Evolutionary conservation across 768 basidiomycete genomes (phyloP).

Genomic region (Pleurotus citrinopileatus): DNA sequence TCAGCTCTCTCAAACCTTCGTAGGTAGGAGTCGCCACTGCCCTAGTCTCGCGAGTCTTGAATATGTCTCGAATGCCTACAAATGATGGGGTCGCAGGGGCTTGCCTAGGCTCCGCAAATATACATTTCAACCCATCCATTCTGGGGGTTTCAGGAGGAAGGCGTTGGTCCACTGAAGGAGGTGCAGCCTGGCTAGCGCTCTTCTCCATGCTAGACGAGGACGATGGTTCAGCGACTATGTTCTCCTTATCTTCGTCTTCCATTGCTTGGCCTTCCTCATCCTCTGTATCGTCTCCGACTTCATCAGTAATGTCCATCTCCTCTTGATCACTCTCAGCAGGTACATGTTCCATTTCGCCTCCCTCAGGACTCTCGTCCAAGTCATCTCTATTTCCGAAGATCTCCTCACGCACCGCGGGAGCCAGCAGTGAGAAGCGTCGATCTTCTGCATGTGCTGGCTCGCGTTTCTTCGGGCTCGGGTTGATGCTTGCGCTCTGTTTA

Average conservation of each 20-base stretch:
- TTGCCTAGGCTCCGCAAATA: conserved; percentile 7
- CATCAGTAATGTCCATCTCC: not conserved
- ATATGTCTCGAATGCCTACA: conserved; percentile 12
- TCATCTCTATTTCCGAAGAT: not conserved
- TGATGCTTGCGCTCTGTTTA: conserved; percentile 5
- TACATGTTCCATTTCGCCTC: no score
- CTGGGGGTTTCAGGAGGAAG: conserved; percentile 5
- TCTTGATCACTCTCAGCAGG: no score
- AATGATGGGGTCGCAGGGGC: conserved; percentile 9
- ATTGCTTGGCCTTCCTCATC: conserved; percentile 29
- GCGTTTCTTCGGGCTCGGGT: conserved; percentile 18
- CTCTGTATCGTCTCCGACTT: conserved; percentile 24
- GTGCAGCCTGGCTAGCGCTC: no score
- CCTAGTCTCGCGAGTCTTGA: not conserved
- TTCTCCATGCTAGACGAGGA: no score
- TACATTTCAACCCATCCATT: conserved; percentile 8
- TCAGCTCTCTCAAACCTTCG: conserved; percentile 14
- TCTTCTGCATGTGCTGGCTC: conserved; percentile 12
- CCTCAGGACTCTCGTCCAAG: no score
- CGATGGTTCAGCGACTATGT: not conserved
- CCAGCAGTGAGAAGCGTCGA: conserved; percentile 24
- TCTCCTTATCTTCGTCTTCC: conserved; percentile 8
- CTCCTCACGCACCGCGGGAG: conserved; percentile 17
- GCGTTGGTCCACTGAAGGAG: no score
- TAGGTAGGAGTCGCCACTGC: conserved; percentile 7